These are phyloP conservation scores for Cucurbita pepo DNA, from an alignment of 306 rosid genomes.

Conservation along the genomic window DNA sequence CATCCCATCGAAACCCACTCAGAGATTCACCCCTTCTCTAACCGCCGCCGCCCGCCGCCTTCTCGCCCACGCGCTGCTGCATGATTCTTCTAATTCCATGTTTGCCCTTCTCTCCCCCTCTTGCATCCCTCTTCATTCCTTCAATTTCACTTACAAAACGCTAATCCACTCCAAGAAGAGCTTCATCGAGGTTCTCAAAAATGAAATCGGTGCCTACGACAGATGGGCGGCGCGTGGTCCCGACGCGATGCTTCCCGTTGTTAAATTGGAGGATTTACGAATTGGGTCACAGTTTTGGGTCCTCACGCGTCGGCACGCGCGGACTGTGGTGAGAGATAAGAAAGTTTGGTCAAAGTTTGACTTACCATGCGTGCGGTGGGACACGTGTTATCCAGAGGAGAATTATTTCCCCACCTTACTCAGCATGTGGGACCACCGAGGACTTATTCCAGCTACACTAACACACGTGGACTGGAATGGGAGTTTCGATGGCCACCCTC, in stretches of 20 bases:
- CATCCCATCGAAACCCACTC: constrained; percentile 34
- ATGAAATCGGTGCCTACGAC: constrained; percentile 20
- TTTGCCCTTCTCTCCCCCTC: constrained; percentile 45
- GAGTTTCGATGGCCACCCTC: constrained; percentile 40
- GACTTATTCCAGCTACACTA: constrained; percentile 52
- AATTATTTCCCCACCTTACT: constrained; percentile 71
- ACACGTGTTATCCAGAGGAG: constrained; percentile 57
- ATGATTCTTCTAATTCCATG: constrained; percentile 35
- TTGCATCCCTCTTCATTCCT: constrained; percentile 52
- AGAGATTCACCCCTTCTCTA: constrained; percentile 29
- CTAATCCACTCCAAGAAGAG: constrained; percentile 22
- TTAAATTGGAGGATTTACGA: constrained; percentile 38
- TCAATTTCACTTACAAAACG: constrained; percentile 40
- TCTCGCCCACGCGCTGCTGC: constrained; percentile 45
- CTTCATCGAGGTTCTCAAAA: constrained; percentile 47
- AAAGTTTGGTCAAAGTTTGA: constrained; percentile 39
- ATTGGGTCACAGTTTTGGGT: constrained; percentile 73
- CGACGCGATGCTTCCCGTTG: constrained; percentile 45
- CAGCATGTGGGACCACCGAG: constrained; percentile 29
- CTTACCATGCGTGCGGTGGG: constrained; percentile 25
- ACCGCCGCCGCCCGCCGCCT: constrained; percentile 37
- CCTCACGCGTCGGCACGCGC: constrained; percentile 54
- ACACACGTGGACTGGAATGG: constrained; percentile 64
- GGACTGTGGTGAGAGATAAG: constrained; percentile 25
- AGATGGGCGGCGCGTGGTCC: constrained; percentile 63